phyloP scores from a whole-genome alignment of 2,329 filamentous ascomycete genomes.

The Eutypella sp. region DNA sequence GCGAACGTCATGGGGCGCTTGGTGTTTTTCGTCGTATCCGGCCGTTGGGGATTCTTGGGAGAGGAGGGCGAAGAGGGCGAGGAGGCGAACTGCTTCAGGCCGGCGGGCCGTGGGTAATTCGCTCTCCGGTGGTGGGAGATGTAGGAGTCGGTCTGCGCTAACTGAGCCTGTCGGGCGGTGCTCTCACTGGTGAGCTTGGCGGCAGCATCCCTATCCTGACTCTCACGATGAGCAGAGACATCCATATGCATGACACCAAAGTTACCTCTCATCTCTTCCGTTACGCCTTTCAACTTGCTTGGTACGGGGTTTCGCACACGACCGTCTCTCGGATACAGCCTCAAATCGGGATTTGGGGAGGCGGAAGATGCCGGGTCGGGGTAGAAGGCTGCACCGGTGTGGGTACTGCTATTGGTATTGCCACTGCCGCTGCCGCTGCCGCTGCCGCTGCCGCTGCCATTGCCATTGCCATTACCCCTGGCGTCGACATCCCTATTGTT shows the following conservation, averaged over 20 bases:
- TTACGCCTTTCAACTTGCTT: constrained; percentile 56
- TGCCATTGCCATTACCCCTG: not conserved
- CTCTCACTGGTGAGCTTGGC: constrained; percentile 59
- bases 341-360: constrained; percentile 19
- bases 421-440: not conserved
- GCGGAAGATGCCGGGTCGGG: not conserved
- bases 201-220: constrained; percentile 45
- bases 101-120: constrained; percentile 26
- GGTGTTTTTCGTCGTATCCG: constrained; percentile 4
- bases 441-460: not conserved
- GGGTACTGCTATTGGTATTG: not conserved
- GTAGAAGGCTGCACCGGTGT: not conserved
- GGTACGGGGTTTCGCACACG: constrained; percentile 54
- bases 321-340: constrained; percentile 36
- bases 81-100: constrained; percentile 20
- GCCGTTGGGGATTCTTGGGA: constrained; percentile 14
- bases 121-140: constrained; percentile 42
- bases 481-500: constrained; percentile 1
- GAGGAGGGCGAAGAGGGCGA: constrained; percentile 10
- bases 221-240: constrained; percentile 38
- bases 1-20: constrained; percentile 33
- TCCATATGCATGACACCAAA: constrained; percentile 62
- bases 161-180: constrained; percentile 52
- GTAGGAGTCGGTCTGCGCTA: constrained; percentile 51
- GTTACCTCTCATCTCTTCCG: constrained; percentile 52